These are phyloP conservation scores for Moesziomyces sp. DNA, from an alignment of 1,284 basidiomycete genomes.

Conservation along the genomic window DNA sequence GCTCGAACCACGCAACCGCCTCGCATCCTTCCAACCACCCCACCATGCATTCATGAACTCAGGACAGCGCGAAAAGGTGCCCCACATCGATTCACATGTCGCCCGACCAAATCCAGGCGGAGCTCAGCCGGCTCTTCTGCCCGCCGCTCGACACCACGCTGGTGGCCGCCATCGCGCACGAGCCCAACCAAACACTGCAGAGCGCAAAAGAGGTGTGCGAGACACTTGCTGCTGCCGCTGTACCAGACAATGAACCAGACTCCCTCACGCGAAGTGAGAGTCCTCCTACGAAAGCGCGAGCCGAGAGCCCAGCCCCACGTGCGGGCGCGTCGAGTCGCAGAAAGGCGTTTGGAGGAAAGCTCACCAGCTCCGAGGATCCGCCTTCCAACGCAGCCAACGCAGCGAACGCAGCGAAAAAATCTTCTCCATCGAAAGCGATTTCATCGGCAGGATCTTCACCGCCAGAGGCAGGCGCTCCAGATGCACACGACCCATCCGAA, in stretches of 20 bases:
- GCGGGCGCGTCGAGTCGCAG: constrained; percentile 6
- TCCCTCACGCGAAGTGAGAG: background rate
- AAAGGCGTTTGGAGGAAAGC: constrained; percentile 25
- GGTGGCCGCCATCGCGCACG: constrained; percentile 53
- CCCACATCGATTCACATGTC: constrained; percentile 9
- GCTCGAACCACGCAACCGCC: too few species aligned
- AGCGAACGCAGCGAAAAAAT: background rate
- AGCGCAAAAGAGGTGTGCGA: constrained; percentile 47
- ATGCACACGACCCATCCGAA: constrained; percentile 6
- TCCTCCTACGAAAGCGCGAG: background rate
- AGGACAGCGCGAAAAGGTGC: background rate
- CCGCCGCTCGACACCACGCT: constrained; percentile 54
- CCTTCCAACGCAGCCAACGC: background rate
- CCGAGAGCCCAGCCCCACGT: background rate
- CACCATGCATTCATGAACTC: background rate
- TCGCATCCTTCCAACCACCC: too few species aligned
- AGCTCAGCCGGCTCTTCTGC: constrained; percentile 42
- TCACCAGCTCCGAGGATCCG: constrained; percentile 5
- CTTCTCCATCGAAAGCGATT: background rate
- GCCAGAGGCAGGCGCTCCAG: background rate
- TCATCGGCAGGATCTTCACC: background rate
- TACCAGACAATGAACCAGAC: constrained; percentile 3
- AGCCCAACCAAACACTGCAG: constrained; percentile 51
- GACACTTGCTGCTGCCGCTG: constrained; percentile 38
- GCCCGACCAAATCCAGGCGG: constrained; percentile 36